Conservation (phyloP, 1,284 basidiomycete genomes). For the Cutaneotrichosporon spelunceum region DNA sequence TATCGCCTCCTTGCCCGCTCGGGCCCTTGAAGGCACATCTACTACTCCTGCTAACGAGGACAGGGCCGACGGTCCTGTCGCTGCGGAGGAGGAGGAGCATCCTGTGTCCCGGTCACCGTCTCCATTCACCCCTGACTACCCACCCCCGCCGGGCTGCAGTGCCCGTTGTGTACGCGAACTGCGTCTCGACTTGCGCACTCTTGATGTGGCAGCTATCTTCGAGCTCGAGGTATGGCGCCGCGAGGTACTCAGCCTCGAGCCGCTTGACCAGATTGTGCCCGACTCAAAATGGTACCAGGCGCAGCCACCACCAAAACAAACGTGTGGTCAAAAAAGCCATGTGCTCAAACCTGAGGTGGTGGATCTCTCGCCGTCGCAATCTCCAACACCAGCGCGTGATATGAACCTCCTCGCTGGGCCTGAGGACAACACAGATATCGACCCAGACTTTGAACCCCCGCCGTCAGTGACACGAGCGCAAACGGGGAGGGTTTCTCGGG, state of each 20-base stretch:
- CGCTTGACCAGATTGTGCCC: conserved; percentile 29
- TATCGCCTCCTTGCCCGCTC: background rate
- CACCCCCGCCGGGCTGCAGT: conserved; percentile 33
- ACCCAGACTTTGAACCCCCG: conserved; percentile 29
- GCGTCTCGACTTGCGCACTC: conserved; percentile 38
- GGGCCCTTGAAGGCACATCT: background rate
- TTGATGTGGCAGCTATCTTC: conserved; percentile 41
- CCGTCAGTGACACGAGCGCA: background rate
- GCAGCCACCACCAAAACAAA: conserved; percentile 3
- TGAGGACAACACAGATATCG: conserved; percentile 25
- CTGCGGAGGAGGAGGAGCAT: background rate
- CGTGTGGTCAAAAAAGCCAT: background rate
- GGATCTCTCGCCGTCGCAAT: background rate
- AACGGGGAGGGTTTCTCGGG: background rate
- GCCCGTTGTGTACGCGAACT: conserved; percentile 37
- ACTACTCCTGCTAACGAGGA: background rate
- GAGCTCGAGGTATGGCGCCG: conserved; percentile 43
- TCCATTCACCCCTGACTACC: conserved; percentile 17
- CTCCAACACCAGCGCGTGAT: conserved; percentile 22
- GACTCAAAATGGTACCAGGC: conserved; percentile 25
- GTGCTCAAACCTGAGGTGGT: background rate
- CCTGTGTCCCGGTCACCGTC: conserved; percentile 10
- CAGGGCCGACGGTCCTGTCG: background rate
- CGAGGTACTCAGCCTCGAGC: conserved; percentile 29
- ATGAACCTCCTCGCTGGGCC: conserved; percentile 25